phyloP scores from a whole-genome alignment of 768 basidiomycete genomes.

The Paxillus involutus region DNA sequence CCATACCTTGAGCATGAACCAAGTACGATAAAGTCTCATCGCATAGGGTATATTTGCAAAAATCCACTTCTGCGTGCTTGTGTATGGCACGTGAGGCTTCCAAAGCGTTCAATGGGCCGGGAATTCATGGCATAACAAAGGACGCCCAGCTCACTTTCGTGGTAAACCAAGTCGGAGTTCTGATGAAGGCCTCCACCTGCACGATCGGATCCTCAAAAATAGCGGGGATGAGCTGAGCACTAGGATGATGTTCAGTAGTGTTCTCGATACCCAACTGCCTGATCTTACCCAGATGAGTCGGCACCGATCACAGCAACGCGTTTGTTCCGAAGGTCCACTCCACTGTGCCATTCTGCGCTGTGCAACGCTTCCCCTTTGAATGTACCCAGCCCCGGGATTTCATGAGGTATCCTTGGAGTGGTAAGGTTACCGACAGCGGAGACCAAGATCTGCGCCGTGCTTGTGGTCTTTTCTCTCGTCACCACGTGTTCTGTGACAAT shows the following conservation, averaged over 20 bases:
- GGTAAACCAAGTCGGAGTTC: constrained; percentile 60
- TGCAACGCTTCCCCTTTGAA: constrained; percentile 53
- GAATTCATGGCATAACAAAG: background rate
- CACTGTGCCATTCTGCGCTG: constrained; percentile 45
- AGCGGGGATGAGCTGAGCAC: constrained; percentile 57
- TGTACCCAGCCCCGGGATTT: constrained; percentile 28
- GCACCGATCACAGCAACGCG: constrained; percentile 49
- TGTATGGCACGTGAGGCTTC: constrained; percentile 33
- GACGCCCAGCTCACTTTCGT: constrained; percentile 39
- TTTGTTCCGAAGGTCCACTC: constrained; percentile 41
- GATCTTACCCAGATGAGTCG: constrained; percentile 54
- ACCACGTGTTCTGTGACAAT: constrained; percentile 29
- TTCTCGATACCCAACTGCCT: background rate
- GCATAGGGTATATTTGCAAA: constrained; percentile 51
- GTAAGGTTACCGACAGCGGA: constrained; percentile 50
- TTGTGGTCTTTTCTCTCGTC: constrained; percentile 27
- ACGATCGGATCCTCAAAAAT: constrained; percentile 50
- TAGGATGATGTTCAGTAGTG: constrained; percentile 22
- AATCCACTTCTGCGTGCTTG: constrained; percentile 43
- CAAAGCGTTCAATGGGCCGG: constrained; percentile 29
- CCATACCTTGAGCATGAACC: constrained; percentile 46
- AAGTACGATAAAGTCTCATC: constrained; percentile 47
- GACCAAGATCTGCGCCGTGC: constrained; percentile 44
- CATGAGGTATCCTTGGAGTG: constrained; percentile 36
- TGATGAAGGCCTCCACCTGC: constrained; percentile 50